Evolutionary conservation across 495 filamentous ascomycete genomes (phyloP).

Genomic region (Polyplosphaeria fusca): DNA sequence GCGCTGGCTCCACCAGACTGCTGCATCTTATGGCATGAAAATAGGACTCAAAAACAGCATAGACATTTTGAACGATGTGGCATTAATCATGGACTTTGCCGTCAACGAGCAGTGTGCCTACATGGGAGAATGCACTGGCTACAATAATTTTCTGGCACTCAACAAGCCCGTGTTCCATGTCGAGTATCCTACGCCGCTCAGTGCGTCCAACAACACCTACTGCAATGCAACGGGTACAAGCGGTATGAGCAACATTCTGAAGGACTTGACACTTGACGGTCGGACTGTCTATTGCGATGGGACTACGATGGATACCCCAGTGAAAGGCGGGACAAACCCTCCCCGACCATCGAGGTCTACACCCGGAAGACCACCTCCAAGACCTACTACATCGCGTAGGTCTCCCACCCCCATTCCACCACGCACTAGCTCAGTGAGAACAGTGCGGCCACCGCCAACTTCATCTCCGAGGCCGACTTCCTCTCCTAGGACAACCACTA

Average conservation of each 20-base stretch:
- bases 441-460: not conserved
- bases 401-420: not conserved
- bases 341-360: slow-evolving; percentile 4
- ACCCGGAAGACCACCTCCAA: not conserved
- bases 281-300: slow-evolving; percentile 25
- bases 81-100: slow-evolving; percentile 59
- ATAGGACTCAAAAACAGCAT: slow-evolving; percentile 66
- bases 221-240: slow-evolving; percentile 17
- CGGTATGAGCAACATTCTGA: slow-evolving; percentile 25
- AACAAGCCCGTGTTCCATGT: slow-evolving; percentile 72
- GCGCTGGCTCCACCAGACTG: slow-evolving; percentile 54
- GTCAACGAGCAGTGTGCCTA: slow-evolving; percentile 66
- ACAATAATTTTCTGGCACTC: slow-evolving; percentile 52
- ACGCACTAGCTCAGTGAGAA: slow-evolving; percentile 1
- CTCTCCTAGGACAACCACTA: not conserved
- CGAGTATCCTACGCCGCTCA: slow-evolving; percentile 51
- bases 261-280: slow-evolving; percentile 16
- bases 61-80: slow-evolving; percentile 53
- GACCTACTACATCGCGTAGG: not conserved
- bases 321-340: slow-evolving; percentile 12
- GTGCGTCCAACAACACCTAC: not conserved
- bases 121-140: slow-evolving; percentile 56
- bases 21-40: slow-evolving; percentile 49
- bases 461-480: not conserved
- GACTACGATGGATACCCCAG: slow-evolving; percentile 19